Conservation (phyloP, 805 yeast genomes). For the Wickerhamomyces canadensis region DNA sequence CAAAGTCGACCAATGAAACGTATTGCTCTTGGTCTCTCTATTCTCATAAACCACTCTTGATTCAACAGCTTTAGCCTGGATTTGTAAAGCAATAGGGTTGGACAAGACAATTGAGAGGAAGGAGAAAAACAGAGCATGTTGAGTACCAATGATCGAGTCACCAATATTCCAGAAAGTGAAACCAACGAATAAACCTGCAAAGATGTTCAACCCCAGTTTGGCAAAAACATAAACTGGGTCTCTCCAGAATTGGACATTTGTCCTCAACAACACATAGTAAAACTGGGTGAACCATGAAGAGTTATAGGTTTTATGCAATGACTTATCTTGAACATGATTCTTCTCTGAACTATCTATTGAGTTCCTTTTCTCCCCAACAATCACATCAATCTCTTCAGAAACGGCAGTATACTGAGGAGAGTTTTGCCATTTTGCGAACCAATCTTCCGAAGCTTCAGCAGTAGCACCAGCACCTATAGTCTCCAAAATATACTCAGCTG, state of each 20-base stretch:
- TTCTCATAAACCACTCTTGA: constrained; percentile 63
- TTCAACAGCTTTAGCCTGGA: constrained; percentile 51
- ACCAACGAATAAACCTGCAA: constrained; percentile 62
- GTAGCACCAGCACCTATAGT: constrained; percentile 75
- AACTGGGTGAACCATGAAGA: constrained; percentile 42
- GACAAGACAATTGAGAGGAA: constrained; percentile 53
- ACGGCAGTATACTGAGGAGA: constrained; percentile 29
- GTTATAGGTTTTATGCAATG: constrained; percentile 18
- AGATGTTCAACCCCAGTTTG: constrained; percentile 40
- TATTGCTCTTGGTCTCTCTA: constrained; percentile 65
- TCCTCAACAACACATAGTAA: constrained; percentile 33
- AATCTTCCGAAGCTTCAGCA: constrained; percentile 34
- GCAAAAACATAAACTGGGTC: constrained; percentile 56
- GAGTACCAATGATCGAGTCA: constrained; percentile 46
- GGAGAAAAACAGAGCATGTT: constrained; percentile 52
- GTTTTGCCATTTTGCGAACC: constrained; percentile 35
- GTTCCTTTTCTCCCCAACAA: constrained; percentile 23
- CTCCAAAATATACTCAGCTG: constrained; percentile 66
- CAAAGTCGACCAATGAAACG: constrained; percentile 65
- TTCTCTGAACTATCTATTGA: not conserved
- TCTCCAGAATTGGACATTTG: constrained; percentile 45
- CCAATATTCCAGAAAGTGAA: constrained; percentile 62
- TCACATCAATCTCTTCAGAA: constrained; percentile 25
- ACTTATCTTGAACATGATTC: constrained; percentile 3
- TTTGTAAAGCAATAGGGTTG: constrained; percentile 52